Evolutionary conservation across 2,329 filamentous ascomycete species (phyloP), one percentile per base, ranked within the genome.

Genomic region (Talaromyces islandicus): DNA sequence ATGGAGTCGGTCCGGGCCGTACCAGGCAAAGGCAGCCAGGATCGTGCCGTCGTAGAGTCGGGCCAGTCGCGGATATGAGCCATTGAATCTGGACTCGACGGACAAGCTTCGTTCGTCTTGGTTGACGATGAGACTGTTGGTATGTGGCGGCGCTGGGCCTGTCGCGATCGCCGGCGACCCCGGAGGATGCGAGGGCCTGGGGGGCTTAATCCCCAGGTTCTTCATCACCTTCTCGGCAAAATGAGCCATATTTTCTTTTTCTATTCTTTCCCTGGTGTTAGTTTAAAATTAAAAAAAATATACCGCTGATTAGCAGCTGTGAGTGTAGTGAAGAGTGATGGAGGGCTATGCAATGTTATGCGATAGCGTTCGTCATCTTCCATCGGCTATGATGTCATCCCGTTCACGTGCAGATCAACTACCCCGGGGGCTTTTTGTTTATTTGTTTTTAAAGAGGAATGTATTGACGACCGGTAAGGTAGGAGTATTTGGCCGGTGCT

Each of bases 1-100:
- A n/a, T 74, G 76, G 19, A 61, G 52, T 3, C 38, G 24, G n/a
- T 61, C 59, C 19, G 57, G 57, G 0, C 73, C 69, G 59, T 76
- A 74, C 17, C 73, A 73, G 0, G 80, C 81, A 56, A 76, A 78
- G n/a, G 72, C 73, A 32, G 76, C 75, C 1, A 82, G 71, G n/a
- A 82, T 72, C 6, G 74, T 73, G 30, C 78, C 78, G 57, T 81
- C 78, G 0, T 72, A 68, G 0, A 81, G 73, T 7, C 74, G 73
- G 43, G 76, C 75, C 4, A 81, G 71, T 12, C 80, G 79, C 0
- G 79, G 78, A 61, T 82, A 82, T 1, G 79, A 81, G 54, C 78
- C 79, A 11, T 69, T 69, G 12, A 64, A 52, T n/a, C 27, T 52
- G 2, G 70, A 66, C 50, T 76, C 69, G 7, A 76, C 69, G 24